A percentile compares a stretch with the other conserved stretches of the same genome.
These are phyloP conservation scores for Phialemoniopsis sp. DNA, from an alignment of 2,329 filamentous ascomycete species.

Conservation along the genomic window DNA sequence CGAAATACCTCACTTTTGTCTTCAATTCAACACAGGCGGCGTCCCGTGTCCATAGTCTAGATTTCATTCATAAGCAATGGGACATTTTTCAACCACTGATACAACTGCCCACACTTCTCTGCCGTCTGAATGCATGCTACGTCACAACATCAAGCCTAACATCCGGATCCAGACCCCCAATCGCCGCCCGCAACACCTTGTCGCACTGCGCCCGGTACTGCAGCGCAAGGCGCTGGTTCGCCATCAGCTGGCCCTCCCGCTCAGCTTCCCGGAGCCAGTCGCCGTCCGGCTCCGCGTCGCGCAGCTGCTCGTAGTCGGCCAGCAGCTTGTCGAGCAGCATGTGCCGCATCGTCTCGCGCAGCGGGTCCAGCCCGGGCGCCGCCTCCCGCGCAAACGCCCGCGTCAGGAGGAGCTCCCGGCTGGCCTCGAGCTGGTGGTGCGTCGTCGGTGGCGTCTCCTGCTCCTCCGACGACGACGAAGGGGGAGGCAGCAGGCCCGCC, in stretches of 20 bases:
- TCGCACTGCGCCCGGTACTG: constrained; percentile 45
- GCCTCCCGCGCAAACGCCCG: constrained; percentile 12
- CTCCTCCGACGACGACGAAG: constrained; percentile 5
- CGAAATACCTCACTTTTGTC: too few species aligned
- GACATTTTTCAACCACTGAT: too few species aligned
- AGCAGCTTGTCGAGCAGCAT: constrained; percentile 30
- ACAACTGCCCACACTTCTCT: too few species aligned
- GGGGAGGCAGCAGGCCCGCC: constrained; percentile 6
- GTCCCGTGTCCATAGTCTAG: too few species aligned
- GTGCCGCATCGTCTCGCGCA: constrained; percentile 27
- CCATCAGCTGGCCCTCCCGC: constrained; percentile 18
- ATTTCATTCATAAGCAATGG: too few species aligned
- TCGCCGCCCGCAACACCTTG: constrained; percentile 37
- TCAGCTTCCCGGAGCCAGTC: constrained; percentile 12
- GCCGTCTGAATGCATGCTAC: too few species aligned
- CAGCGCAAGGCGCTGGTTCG: constrained; percentile 42
- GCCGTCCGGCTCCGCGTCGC: constrained; percentile 36
- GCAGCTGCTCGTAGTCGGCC: constrained; percentile 34
- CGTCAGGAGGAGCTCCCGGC: constrained; percentile 19
- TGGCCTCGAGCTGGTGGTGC: constrained; percentile 4
- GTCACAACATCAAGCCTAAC: not conserved
- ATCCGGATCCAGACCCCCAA: constrained; percentile 9
- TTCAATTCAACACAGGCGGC: too few species aligned
- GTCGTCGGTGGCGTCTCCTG: not conserved
- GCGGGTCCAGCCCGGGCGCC: constrained; percentile 34